phyloP scores from a whole-genome alignment of 139 green algal genomes.

The Zygnema cylindricum region DNA sequence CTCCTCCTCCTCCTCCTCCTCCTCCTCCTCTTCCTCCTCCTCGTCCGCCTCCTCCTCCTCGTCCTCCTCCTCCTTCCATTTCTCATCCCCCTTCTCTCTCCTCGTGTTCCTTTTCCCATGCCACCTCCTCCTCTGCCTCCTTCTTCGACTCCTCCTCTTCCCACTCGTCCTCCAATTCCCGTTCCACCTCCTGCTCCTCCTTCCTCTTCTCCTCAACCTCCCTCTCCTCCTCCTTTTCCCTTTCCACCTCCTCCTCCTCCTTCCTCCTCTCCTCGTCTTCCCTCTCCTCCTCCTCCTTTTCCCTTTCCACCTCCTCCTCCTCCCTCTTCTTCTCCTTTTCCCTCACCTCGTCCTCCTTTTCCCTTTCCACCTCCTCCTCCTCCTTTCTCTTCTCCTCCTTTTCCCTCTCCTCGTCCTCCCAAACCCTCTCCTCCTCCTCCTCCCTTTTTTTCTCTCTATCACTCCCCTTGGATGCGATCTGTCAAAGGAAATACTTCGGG shows the following conservation, averaged over 20 bases:
- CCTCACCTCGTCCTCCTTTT: not conserved
- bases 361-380: not conserved
- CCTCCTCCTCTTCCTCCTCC: not conserved
- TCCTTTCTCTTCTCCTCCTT: constrained; percentile 1
- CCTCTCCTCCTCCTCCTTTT: not conserved
- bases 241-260: not conserved
- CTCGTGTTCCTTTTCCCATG: not conserved
- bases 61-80: not conserved
- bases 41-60: not conserved
- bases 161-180: not conserved
- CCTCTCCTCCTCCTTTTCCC: not conserved
- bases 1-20: not conserved
- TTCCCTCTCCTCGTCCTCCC: not conserved
- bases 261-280: not conserved
- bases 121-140: not conserved
- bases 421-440: too few species aligned
- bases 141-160: not conserved
- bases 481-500: too few species aligned
- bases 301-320: too few species aligned
- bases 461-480: too few species aligned
- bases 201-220: not conserved
- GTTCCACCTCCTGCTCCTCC: not conserved
- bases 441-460: too few species aligned
- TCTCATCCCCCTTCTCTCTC: not conserved
- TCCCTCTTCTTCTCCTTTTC: too few species aligned